A percentile compares a stretch with the other conserved stretches of the same genome.
Conservation (phyloP, 371 early-diverging fungal genomes). For the Catenaria anguillulae region DNA sequence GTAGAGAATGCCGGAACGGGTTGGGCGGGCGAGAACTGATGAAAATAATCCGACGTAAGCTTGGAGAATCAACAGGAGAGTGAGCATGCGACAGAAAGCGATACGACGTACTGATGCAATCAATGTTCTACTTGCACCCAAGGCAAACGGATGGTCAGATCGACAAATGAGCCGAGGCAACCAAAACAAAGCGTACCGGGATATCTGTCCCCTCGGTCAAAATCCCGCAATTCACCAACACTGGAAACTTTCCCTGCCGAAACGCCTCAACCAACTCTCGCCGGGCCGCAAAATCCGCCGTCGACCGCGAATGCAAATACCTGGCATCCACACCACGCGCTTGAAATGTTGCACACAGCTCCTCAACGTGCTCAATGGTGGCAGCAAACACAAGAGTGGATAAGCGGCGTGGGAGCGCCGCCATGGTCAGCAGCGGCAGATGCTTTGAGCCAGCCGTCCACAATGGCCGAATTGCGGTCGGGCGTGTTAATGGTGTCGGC, state of each 20-base stretch:
- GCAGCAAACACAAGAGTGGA: slow-evolving; percentile 79
- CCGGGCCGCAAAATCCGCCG: slow-evolving; percentile 24
- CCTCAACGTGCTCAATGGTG: slow-evolving; percentile 54
- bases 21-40: slow-evolving; percentile 77
- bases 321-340: slow-evolving; percentile 40
- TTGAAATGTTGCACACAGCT: slow-evolving; percentile 40
- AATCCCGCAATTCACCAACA: slow-evolving; percentile 79
- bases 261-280: slow-evolving; percentile 41
- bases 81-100: neutral
- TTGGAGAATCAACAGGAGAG: too few relatives aligned
- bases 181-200: too few relatives aligned
- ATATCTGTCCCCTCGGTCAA: slow-evolving; percentile 58
- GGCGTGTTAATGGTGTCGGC: slow-evolving; percentile 40
- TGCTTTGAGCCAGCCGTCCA: neutral
- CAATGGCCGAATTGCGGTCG: neutral
- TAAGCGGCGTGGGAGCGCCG: too few relatives aligned
- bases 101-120: slow-evolving; percentile 2
- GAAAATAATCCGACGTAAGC: too few relatives aligned
- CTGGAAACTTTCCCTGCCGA: slow-evolving; percentile 43
- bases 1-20: slow-evolving; percentile 58
- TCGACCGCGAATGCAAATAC: slow-evolving; percentile 47
- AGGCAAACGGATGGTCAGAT: too few relatives aligned
- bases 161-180: too few relatives aligned
- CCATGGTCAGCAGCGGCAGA: slow-evolving; percentile 7
- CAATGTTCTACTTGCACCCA: too few relatives aligned